A percentile compares a stretch with the other conserved stretches of the same genome.
These are phyloP conservation scores for Boechera divaricarpa DNA, from an alignment of 345 rosid genomes.

Conservation along the genomic window DNA sequence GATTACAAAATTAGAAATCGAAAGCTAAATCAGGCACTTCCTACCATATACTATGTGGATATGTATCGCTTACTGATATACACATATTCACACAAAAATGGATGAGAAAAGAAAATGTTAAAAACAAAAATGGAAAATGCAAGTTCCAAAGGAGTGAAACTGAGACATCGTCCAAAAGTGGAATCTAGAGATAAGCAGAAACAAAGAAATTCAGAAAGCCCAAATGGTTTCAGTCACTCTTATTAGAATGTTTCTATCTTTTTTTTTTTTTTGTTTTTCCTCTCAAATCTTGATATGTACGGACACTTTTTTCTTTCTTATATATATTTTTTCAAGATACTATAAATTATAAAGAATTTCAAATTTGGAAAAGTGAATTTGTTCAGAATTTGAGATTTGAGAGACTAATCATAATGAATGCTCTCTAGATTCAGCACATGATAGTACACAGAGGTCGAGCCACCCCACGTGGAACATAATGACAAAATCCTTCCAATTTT, in stretches of 20 bases:
- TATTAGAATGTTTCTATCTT: slow-evolving; percentile 29
- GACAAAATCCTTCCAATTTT: slow-evolving; percentile 28
- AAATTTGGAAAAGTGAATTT: background rate
- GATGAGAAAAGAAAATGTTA: background rate
- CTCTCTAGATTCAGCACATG: slow-evolving; percentile 46
- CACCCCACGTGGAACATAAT: slow-evolving; percentile 47
- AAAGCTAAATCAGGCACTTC: background rate
- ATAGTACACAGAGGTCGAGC: slow-evolving; percentile 42
- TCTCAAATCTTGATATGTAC: slow-evolving; percentile 22
- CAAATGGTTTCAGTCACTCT: slow-evolving; percentile 32
- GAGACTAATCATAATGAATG: slow-evolving; percentile 37
- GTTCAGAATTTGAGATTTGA: slow-evolving; percentile 14
- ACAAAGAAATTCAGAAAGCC: slow-evolving; percentile 26
- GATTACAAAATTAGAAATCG: background rate
- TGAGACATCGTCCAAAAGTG: slow-evolving; percentile 34
- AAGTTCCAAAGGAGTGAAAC: slow-evolving; percentile 40
- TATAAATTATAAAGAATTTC: background rate
- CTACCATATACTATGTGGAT: background rate
- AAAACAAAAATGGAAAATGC: slow-evolving; percentile 12
- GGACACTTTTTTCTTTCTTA: background rate
- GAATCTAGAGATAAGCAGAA: slow-evolving; percentile 28
- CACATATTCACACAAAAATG: slow-evolving; percentile 8
- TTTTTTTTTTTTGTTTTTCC: too few relatives aligned
- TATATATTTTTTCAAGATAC: background rate
- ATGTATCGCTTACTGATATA: background rate